These are phyloP conservation scores for Penicillium paneum DNA, from an alignment of 2,329 filamentous ascomycete genomes.

Conservation along the genomic window DNA sequence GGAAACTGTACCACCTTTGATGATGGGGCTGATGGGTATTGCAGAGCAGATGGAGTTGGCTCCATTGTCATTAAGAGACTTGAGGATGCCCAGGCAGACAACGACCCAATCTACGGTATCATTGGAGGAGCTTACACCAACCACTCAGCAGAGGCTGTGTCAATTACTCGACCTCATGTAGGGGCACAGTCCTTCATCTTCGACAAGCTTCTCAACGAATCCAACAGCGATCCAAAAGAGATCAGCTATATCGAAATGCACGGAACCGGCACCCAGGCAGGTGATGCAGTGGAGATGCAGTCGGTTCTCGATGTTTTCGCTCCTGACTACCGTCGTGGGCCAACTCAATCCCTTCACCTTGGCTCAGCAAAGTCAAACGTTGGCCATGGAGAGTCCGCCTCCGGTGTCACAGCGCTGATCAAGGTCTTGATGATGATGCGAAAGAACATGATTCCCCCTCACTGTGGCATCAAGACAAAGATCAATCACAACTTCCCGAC, in stretches of 20 bases:
- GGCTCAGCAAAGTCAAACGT: slow-evolving; percentile 65
- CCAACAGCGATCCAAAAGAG: slow-evolving; percentile 71
- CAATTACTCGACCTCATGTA: slow-evolving; percentile 79
- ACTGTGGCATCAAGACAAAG: slow-evolving; percentile 38
- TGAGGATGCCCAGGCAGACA: slow-evolving; percentile 71
- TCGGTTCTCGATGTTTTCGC: slow-evolving; percentile 67
- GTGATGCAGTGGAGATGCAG: slow-evolving; percentile 77
- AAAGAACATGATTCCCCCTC: slow-evolving; percentile 33
- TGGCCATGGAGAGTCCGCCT: slow-evolving; percentile 61
- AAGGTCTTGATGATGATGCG: slow-evolving; percentile 42
- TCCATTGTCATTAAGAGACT: slow-evolving; percentile 75
- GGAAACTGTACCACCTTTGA: slow-evolving; percentile 79
- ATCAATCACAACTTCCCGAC: slow-evolving; percentile 49
- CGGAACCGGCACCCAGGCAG: slow-evolving; percentile 81
- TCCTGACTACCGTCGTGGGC: slow-evolving; percentile 49
- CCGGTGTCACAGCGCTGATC: slow-evolving; percentile 46
- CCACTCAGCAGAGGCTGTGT: slow-evolving; percentile 75
- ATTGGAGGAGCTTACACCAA: slow-evolving; percentile 75
- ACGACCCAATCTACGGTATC: slow-evolving; percentile 67
- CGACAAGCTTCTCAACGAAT: slow-evolving; percentile 65
- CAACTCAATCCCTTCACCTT: slow-evolving; percentile 53
- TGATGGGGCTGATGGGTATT: slow-evolving; percentile 77
- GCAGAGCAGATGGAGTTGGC: slow-evolving; percentile 72
- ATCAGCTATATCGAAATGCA: slow-evolving; percentile 87
- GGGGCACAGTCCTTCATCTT: slow-evolving; percentile 72